phyloP scores from a whole-genome alignment of 257 asterid species.

The Mentha longifolia region DNA sequence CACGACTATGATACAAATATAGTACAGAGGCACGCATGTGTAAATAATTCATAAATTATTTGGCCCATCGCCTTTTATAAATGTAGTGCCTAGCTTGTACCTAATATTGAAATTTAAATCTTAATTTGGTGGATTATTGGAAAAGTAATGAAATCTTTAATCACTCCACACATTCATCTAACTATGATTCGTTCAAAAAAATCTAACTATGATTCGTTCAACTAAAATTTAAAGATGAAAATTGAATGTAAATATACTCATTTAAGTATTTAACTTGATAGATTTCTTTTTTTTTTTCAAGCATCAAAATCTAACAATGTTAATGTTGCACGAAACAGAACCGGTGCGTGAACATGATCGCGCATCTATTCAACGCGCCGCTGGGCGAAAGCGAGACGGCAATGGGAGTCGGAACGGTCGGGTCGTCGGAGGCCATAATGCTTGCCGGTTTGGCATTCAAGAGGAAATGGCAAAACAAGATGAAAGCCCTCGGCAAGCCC shows the following conservation, averaged over 20 bases:
- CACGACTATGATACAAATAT: background rate
- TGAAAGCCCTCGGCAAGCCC: constrained; percentile 69
- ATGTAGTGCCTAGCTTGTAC: background rate
- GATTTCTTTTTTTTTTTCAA: too few relatives aligned
- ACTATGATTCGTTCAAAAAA: too few relatives aligned
- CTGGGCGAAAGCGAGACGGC: constrained; percentile 71
- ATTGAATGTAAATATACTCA: too few relatives aligned
- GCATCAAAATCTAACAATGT: background rate
- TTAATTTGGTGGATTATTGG: too few relatives aligned
- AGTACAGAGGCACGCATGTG: background rate
- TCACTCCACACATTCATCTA: too few relatives aligned
- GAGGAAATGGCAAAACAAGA: constrained; percentile 85
- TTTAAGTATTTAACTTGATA: too few relatives aligned
- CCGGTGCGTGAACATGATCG: constrained; percentile 85
- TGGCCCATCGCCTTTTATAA: background rate
- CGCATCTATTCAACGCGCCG: constrained; percentile 79
- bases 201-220: too few relatives aligned
- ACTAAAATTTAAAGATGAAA: too few relatives aligned
- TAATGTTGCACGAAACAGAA: constrained; percentile 43
- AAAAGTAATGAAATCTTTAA: too few relatives aligned
- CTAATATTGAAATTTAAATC: background rate
- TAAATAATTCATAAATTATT: background rate
- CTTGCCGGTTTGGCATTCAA: constrained; percentile 87
- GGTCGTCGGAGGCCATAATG: constrained; percentile 90
- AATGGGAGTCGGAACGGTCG: constrained; percentile 79